phyloP scores from a whole-genome alignment of 2,329 filamentous ascomycete species.

The Fusarium abutilonis region DNA sequence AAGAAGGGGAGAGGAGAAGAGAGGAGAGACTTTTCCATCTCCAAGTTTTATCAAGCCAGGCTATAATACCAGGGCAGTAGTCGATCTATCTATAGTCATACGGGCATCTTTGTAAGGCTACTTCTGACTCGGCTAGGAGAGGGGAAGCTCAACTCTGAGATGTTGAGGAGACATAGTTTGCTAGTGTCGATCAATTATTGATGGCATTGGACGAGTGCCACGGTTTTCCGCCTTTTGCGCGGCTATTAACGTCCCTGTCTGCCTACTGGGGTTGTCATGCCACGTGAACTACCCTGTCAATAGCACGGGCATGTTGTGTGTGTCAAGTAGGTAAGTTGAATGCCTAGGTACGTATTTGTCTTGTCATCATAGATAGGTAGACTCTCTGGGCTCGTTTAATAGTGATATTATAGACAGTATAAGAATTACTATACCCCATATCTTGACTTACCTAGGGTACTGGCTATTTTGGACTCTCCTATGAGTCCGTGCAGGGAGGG shows the following conservation, averaged over 20 bases:
- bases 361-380: too few relatives aligned
- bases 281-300: slow-evolving; percentile 15
- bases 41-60: too few relatives aligned
- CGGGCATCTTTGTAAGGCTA: slow-evolving; percentile 11
- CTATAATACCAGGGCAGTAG: too few relatives aligned
- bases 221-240: slow-evolving; percentile 10
- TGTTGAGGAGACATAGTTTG: slow-evolving; percentile 21
- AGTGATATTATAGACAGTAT: too few relatives aligned
- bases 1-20: not conserved
- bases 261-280: slow-evolving; percentile 14
- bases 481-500: too few relatives aligned
- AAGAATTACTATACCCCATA: too few relatives aligned
- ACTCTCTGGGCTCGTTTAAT: too few relatives aligned
- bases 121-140: slow-evolving; percentile 15
- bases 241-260: slow-evolving; percentile 6
- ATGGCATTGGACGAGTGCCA: not conserved
- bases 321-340: not conserved
- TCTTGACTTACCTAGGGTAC: too few relatives aligned
- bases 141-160: slow-evolving; percentile 1
- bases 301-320: not conserved
- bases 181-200: slow-evolving; percentile 3
- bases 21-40: too few relatives aligned
- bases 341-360: too few relatives aligned
- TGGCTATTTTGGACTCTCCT: too few relatives aligned
- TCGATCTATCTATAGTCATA: slow-evolving; percentile 1